Conservation (phyloP, 2,329 filamentous ascomycete species). For the Epichloe scottii region DNA sequence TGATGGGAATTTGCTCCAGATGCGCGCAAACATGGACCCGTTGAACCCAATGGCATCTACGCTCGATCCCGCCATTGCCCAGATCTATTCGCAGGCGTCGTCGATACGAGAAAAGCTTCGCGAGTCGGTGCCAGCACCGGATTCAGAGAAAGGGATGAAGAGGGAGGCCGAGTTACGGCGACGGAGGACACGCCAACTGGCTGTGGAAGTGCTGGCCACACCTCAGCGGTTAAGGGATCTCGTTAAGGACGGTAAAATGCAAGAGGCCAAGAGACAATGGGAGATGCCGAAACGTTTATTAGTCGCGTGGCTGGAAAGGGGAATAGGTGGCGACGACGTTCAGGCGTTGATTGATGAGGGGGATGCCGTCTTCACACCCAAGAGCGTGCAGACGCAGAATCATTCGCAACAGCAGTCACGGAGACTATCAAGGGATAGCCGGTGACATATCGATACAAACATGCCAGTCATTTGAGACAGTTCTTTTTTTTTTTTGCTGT, state of each 20-base stretch:
- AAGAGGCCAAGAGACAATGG: slow-evolving; percentile 49
- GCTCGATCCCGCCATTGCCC: slow-evolving; percentile 58
- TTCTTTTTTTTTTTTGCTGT: too few species aligned
- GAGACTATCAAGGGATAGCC: slow-evolving; percentile 10
- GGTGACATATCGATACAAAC: not conserved
- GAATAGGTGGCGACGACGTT: slow-evolving; percentile 42
- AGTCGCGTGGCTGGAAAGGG: slow-evolving; percentile 39
- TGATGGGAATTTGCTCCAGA: slow-evolving; percentile 26
- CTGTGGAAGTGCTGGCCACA: slow-evolving; percentile 48
- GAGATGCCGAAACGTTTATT: slow-evolving; percentile 39
- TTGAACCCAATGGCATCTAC: slow-evolving; percentile 62
- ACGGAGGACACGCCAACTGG: slow-evolving; percentile 40
- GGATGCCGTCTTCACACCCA: slow-evolving; percentile 31
- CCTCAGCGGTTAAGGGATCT: slow-evolving; percentile 47
- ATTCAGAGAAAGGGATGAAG: slow-evolving; percentile 24
- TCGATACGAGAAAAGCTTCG: slow-evolving; percentile 41
- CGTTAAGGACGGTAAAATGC: slow-evolving; percentile 43
- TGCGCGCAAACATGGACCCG: slow-evolving; percentile 72
- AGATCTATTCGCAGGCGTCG: slow-evolving; percentile 54
- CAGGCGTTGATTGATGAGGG: slow-evolving; percentile 41
- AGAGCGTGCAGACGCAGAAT: slow-evolving; percentile 6
- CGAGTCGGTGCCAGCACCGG: slow-evolving; percentile 32
- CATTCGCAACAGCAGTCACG: not conserved
- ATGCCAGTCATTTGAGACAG: too few species aligned
- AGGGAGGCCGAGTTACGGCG: slow-evolving; percentile 20